Conservation (phyloP, 805 yeast species). For the Schwanniomyces sp. region DNA sequence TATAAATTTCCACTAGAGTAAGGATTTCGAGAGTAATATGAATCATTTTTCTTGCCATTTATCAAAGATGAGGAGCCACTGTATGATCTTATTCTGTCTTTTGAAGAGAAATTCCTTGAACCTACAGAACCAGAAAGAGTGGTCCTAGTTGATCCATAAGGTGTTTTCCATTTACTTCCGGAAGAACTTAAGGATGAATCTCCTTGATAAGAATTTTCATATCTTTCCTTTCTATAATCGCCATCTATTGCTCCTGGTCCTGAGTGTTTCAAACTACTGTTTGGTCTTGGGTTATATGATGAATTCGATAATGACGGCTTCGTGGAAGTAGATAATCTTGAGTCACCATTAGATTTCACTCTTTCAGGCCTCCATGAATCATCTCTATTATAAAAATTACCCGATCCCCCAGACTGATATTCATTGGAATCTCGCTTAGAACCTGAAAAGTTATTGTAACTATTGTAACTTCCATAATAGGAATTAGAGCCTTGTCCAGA, state of each 20-base stretch:
- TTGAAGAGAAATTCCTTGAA: conserved; percentile 16
- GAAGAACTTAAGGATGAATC: conserved; percentile 4
- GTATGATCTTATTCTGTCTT: conserved; percentile 19
- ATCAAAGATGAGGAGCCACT: conserved; percentile 16
- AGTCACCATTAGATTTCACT: conserved; percentile 10
- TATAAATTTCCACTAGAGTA: conserved; percentile 2
- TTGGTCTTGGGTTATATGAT: conserved; percentile 3
- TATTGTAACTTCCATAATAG: conserved; percentile 25
- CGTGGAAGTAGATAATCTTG: conserved; percentile 12
- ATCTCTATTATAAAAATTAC: conserved; percentile 9
- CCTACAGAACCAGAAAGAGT: conserved; percentile 24
- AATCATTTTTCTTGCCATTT: conserved; percentile 21
- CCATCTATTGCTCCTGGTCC: conserved; percentile 1
- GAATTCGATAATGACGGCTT: conserved; percentile 9
- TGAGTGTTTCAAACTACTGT: conserved; percentile 1
- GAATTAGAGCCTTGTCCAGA: conserved; percentile 9
- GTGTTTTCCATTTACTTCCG: conserved; percentile 5
- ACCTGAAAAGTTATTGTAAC: conserved; percentile 12
- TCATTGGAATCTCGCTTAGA: conserved; percentile 4
- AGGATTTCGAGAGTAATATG: conserved; percentile 23
- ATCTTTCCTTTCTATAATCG: conserved; percentile 12
- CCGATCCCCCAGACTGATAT: conserved; percentile 1
- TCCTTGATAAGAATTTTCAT: conserved; percentile 7
- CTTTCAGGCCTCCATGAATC: conserved; percentile 13
- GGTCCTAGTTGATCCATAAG: conserved; percentile 11